A percentile compares a stretch with the other conserved stretches of the same genome.
Evolutionary conservation across 2,329 filamentous ascomycete genomes (phyloP).

Genomic region (Cladophialophora carrionii): DNA sequence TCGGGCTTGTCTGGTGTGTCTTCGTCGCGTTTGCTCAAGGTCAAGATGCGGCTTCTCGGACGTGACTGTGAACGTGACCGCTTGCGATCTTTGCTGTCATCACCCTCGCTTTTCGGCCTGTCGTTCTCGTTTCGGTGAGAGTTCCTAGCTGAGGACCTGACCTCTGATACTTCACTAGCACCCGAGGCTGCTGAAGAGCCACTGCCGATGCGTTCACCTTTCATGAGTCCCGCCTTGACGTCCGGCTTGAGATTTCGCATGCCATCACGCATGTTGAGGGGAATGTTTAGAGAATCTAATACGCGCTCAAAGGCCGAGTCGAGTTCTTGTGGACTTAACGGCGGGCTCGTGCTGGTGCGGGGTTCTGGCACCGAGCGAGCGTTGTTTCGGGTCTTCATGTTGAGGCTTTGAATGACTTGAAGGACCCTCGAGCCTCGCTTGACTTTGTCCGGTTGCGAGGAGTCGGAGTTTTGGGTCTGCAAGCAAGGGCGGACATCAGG

Average conservation of each 20-base stretch:
- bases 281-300: conserved; percentile 87
- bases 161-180: conserved; percentile 47
- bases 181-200: conserved; percentile 53
- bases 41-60: conserved; percentile 76
- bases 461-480: conserved; percentile 23
- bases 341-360: conserved; percentile 6
- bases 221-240: conserved; percentile 95
- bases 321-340: conserved; percentile 37
- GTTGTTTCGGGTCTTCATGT: conserved; percentile 30
- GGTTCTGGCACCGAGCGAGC: conserved; percentile 9
- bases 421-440: conserved; percentile 38
- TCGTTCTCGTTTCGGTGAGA: conserved; percentile 48
- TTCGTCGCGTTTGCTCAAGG: conserved; percentile 68
- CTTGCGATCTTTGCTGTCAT: conserved; percentile 49
- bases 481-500: conserved; percentile 12
- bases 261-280: conserved; percentile 89
- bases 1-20: conserved; percentile 74
- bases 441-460: conserved; percentile 27
- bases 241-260: conserved; percentile 87
- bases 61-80: conserved; percentile 51
- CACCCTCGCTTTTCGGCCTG: conserved; percentile 47
- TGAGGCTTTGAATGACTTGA: conserved; percentile 36
- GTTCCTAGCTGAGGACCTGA: conserved; percentile 39
- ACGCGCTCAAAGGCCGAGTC: conserved; percentile 42
- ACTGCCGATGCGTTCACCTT: conserved; percentile 79